Conservation (phyloP, 768 basidiomycete genomes). For the Mycena olivaceomarginata region DNA sequence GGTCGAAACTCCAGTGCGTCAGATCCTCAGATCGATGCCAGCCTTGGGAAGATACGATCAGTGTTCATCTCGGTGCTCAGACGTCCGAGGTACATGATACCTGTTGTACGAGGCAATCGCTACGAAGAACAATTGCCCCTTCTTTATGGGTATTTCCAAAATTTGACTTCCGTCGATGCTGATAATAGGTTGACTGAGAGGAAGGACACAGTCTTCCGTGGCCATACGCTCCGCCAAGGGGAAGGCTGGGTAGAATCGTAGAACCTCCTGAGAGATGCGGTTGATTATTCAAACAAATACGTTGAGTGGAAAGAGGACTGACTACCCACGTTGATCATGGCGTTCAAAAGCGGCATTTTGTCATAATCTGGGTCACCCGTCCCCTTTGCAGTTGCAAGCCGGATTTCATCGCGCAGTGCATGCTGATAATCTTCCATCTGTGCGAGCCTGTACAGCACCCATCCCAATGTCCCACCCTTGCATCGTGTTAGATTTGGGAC, state of each 20-base stretch:
- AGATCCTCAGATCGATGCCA: constrained; percentile 36
- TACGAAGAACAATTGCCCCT: constrained; percentile 32
- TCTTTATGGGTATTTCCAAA: constrained; percentile 32
- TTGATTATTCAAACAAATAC: too few species aligned
- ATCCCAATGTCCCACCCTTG: neutral
- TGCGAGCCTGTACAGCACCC: constrained; percentile 21
- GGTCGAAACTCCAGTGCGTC: constrained; percentile 48
- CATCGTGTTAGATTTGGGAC: too few species aligned
- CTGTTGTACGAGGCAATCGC: constrained; percentile 38
- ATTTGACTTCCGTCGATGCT: constrained; percentile 29
- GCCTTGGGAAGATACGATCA: neutral
- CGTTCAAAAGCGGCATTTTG: constrained; percentile 18
- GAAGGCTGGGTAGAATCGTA: neutral
- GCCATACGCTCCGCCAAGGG: constrained; percentile 34
- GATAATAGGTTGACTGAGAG: constrained; percentile 37
- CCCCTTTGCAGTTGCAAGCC: neutral
- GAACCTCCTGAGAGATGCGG: neutral
- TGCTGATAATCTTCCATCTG: constrained; percentile 8
- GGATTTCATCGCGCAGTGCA: constrained; percentile 10
- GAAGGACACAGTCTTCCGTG: constrained; percentile 29
- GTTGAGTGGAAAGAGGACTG: too few species aligned
- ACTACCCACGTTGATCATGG: constrained; percentile 19
- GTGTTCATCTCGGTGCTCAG: neutral
- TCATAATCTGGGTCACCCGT: neutral
- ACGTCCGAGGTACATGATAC: neutral